A percentile compares a stretch with the other conserved stretches of the same genome.
Evolutionary conservation across 306 rosid species (phyloP).

Genomic region (Rosa rugosa): DNA sequence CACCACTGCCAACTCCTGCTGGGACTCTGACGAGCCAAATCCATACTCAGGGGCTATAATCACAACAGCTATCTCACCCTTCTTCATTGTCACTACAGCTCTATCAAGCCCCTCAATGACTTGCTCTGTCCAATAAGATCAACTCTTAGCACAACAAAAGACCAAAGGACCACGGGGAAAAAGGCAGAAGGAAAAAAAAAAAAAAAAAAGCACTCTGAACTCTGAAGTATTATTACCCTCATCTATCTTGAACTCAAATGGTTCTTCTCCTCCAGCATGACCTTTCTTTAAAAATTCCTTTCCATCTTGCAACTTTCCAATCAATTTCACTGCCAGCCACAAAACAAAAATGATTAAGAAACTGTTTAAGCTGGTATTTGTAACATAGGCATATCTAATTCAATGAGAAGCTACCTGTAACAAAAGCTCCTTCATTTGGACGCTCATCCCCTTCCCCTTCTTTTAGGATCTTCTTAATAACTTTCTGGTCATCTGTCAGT

Average conservation of each 20-base stretch:
- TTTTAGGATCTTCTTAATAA: slow-evolving; percentile 69
- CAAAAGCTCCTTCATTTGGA: slow-evolving; percentile 86
- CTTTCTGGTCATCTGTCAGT: slow-evolving; percentile 80
- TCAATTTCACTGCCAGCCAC: slow-evolving; percentile 59
- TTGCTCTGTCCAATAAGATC: slow-evolving; percentile 57
- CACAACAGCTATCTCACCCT: slow-evolving; percentile 79
- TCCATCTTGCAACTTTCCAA: slow-evolving; percentile 87
- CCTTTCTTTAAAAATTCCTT: slow-evolving; percentile 69
- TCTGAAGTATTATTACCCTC: slow-evolving; percentile 50
- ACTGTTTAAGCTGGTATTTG: neutral
- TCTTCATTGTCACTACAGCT: slow-evolving; percentile 84
- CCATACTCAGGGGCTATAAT: slow-evolving; percentile 84
- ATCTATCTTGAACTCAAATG: slow-evolving; percentile 74
- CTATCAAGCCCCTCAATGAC: slow-evolving; percentile 89
- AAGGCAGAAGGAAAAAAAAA: neutral
- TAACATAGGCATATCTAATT: neutral
- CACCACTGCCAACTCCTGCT: slow-evolving; percentile 73
- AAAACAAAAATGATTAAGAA: slow-evolving; percentile 12
- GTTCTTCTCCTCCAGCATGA: slow-evolving; percentile 56
- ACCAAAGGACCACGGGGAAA: neutral
- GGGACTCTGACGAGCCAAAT: slow-evolving; percentile 63
- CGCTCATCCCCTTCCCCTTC: slow-evolving; percentile 92
- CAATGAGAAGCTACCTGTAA: slow-evolving; percentile 45
- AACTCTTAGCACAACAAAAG: slow-evolving; percentile 1
- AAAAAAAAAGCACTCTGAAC: neutral